Percentiles rank a stretch among this genome's conserved stretches.
These are phyloP conservation scores for Scleromitrula shiraiana DNA, from an alignment of 2,329 filamentous ascomycete species.

Conservation along the genomic window DNA sequence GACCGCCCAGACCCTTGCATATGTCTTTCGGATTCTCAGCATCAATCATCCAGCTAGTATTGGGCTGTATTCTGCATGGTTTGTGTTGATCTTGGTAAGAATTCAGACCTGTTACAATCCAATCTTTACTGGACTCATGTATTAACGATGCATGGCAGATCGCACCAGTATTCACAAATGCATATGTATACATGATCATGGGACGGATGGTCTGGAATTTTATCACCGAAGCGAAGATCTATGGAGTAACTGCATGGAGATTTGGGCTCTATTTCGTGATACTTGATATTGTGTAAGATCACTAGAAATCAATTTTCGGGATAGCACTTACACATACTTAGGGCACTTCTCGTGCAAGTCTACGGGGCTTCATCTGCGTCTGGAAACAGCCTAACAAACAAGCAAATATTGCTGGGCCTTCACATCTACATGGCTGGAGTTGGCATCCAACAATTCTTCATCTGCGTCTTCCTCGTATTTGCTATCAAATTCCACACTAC, in stretches of 20 bases:
- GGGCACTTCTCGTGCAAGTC: slow-evolving; percentile 20
- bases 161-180: slow-evolving; percentile 24
- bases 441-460: slow-evolving; percentile 20
- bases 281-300: slow-evolving; percentile 23
- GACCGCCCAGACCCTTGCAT: slow-evolving; percentile 13
- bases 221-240: slow-evolving; percentile 15
- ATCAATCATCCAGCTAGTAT: slow-evolving; percentile 27
- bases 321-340: slow-evolving; percentile 7
- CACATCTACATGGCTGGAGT: slow-evolving; percentile 23
- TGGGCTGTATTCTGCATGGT: slow-evolving; percentile 14
- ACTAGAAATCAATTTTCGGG: not conserved
- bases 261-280: slow-evolving; percentile 23
- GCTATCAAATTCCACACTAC: slow-evolving; percentile 15
- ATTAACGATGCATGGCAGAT: slow-evolving; percentile 6
- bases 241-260: slow-evolving; percentile 16
- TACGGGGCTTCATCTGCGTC: slow-evolving; percentile 25
- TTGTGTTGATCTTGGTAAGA: slow-evolving; percentile 17
- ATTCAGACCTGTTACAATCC: not conserved
- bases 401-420: slow-evolving; percentile 13
- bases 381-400: slow-evolving; percentile 28
- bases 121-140: not conserved
- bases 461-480: slow-evolving; percentile 16
- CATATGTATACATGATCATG: slow-evolving; percentile 25
- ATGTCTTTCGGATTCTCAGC: slow-evolving; percentile 16
- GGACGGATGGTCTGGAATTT: slow-evolving; percentile 26